Evolutionary conservation across 1,284 basidiomycete species (phyloP).

Genomic region (Termitomyces sp.): DNA sequence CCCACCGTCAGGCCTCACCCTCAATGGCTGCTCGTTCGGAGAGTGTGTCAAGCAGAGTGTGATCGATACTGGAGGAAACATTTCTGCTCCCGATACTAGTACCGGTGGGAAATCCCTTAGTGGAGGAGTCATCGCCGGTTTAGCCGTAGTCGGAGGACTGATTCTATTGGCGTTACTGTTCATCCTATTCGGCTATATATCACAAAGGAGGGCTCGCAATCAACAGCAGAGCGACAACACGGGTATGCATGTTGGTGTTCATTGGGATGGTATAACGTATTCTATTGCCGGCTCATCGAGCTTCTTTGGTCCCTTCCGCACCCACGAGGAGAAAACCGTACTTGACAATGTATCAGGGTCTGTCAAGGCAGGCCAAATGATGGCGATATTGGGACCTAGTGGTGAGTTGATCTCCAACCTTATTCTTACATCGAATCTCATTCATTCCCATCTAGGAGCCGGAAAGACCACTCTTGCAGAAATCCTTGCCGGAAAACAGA

Average conservation of each 20-base stretch:
- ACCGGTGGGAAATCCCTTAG: constrained; percentile 50
- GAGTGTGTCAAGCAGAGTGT: constrained; percentile 82
- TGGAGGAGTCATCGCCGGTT: constrained; percentile 81
- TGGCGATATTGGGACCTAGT: constrained; percentile 84
- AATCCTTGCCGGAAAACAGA: constrained; percentile 73
- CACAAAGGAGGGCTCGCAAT: constrained; percentile 58
- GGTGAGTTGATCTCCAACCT: constrained; percentile 37
- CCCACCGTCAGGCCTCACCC: constrained; percentile 62
- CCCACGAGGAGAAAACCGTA: constrained; percentile 58
- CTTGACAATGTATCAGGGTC: constrained; percentile 66
- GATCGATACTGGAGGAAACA: constrained; percentile 55
- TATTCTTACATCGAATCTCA: background rate
- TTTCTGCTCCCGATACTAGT: constrained; percentile 24
- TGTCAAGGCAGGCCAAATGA: constrained; percentile 74
- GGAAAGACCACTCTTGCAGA: constrained; percentile 86
- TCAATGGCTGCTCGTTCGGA: constrained; percentile 74
- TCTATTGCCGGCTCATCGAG: constrained; percentile 35
- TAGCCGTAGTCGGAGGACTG: constrained; percentile 75
- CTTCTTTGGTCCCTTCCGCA: constrained; percentile 17
- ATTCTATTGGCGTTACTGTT: constrained; percentile 53
- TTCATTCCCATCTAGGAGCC: constrained; percentile 42
- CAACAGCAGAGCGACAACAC: constrained; percentile 33
- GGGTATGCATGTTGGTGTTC: constrained; percentile 49
- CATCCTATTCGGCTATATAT: constrained; percentile 56
- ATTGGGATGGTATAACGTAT: constrained; percentile 73